These are phyloP conservation scores for Sordariomycetes sp. DNA, from an alignment of 2,329 filamentous ascomycete genomes.

Conservation along the genomic window DNA sequence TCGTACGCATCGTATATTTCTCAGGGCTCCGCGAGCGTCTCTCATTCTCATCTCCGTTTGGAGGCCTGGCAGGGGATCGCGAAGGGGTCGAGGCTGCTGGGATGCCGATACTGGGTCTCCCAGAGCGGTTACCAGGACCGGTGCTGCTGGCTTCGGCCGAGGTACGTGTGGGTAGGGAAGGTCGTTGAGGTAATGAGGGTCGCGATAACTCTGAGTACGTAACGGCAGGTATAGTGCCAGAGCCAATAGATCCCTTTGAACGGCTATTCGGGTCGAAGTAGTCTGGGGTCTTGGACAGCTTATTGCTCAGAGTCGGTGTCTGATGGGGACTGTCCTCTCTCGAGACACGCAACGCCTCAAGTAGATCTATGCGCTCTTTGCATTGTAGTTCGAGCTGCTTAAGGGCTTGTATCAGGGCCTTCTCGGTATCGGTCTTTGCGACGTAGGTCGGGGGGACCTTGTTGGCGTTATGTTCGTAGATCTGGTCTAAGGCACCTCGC, in stretches of 20 bases:
- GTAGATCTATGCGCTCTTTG: conserved; percentile 82
- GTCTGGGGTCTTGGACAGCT: conserved; percentile 12
- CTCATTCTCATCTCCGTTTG: conserved; percentile 22
- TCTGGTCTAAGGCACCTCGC: conserved; percentile 79
- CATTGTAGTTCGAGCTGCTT: conserved; percentile 81
- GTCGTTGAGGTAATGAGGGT: conserved; percentile 49
- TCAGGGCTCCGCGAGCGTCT: conserved; percentile 48
- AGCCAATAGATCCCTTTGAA: conserved; percentile 59
- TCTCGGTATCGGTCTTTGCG: conserved; percentile 74
- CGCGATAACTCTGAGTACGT: conserved; percentile 75
- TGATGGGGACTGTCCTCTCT: conserved; percentile 26
- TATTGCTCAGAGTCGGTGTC: conserved; percentile 4
- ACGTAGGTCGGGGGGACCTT: conserved; percentile 59
- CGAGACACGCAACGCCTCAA: conserved; percentile 71
- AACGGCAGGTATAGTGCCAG: conserved; percentile 73
- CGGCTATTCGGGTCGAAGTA: conserved; percentile 10
- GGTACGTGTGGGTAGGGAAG: conserved; percentile 42
- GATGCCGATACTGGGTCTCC: no score
- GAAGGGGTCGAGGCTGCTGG: conserved; percentile 9
- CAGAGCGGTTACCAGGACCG: background rate
- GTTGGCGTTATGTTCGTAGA: conserved; percentile 77
- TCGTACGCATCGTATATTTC: conserved; percentile 53
- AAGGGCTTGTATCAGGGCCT: conserved; percentile 71
- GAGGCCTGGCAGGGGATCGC: conserved; percentile 21
- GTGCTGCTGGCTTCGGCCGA: conserved; percentile 32